These are phyloP conservation scores for Zea luxurians DNA, from an alignment of 176 grass and related monocot species.

Conservation along the genomic window DNA sequence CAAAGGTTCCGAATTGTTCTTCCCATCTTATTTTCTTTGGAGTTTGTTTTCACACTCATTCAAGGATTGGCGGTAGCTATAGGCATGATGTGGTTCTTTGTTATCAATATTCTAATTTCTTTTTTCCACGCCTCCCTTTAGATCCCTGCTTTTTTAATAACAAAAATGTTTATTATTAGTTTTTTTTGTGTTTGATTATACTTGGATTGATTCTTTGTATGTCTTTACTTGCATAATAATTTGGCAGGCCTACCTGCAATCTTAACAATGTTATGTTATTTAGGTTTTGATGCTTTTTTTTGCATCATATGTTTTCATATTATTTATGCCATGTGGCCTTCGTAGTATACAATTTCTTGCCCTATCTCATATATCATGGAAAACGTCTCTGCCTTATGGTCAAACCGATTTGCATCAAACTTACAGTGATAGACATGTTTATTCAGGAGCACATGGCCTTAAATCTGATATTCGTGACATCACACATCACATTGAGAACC, in stretches of 20 bases:
- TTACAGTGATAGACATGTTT: constrained; percentile 38
- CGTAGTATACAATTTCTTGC: neutral
- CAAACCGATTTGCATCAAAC: constrained; percentile 23
- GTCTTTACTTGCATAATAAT: constrained; percentile 18
- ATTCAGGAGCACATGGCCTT: constrained; percentile 74
- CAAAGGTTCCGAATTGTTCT: neutral
- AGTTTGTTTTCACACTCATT: constrained; percentile 13
- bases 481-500: constrained; percentile 72
- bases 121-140: neutral
- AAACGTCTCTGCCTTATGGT: neutral
- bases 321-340: neutral
- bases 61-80: neutral
- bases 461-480: constrained; percentile 82
- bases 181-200: neutral
- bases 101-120: constrained; percentile 17
- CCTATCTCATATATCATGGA: constrained; percentile 16
- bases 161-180: neutral
- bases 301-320: neutral
- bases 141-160: neutral
- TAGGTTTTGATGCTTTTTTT: neutral
- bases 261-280: neutral
- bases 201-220: constrained; percentile 17
- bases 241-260: neutral
- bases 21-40: constrained; percentile 10
- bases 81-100: constrained; percentile 6